Evolutionary conservation across 164 flowering plant genomes (phyloP).

Genomic region (Taxillus chinensis): DNA sequence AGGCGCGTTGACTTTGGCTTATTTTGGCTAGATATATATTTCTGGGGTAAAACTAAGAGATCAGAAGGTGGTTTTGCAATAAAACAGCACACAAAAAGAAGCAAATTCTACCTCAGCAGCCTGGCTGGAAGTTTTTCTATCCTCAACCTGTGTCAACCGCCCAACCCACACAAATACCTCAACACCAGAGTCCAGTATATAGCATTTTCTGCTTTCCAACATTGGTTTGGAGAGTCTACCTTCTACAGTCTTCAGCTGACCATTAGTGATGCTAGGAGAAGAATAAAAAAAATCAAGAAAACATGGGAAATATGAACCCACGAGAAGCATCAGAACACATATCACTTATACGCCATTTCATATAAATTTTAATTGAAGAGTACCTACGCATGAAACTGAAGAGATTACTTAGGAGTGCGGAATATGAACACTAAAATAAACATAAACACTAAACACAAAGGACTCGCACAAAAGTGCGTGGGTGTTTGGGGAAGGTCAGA

Average conservation of each 20-base stretch:
- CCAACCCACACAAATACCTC: slow-evolving; percentile 97
- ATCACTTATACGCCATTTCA: too few species aligned
- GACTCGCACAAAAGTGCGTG: too few species aligned
- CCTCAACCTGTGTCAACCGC: slow-evolving; percentile 87
- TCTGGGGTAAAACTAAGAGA: slow-evolving; percentile 27
- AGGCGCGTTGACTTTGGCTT: slow-evolving; percentile 82
- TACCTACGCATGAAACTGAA: too few species aligned
- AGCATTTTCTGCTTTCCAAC: slow-evolving; percentile 86
- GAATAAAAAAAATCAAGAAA: neutral
- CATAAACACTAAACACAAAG: too few species aligned
- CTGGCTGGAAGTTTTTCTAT: slow-evolving; percentile 85
- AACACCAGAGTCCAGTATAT: slow-evolving; percentile 85
- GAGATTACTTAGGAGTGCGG: too few species aligned
- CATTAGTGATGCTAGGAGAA: slow-evolving; percentile 59
- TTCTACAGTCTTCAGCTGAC: slow-evolving; percentile 52
- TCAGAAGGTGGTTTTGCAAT: neutral
- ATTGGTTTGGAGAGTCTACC: slow-evolving; percentile 74
- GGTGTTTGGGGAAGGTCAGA: too few species aligned
- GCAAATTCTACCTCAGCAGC: slow-evolving; percentile 69
- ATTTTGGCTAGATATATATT: slow-evolving; percentile 64
- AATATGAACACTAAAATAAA: too few species aligned
- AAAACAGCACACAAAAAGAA: neutral
- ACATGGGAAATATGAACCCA: too few species aligned
- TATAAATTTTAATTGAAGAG: too few species aligned
- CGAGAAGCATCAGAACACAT: too few species aligned